Evolutionary conservation across 208 protist genomes (phyloP).

Genomic region (Trypanosoma boissoni): DNA sequence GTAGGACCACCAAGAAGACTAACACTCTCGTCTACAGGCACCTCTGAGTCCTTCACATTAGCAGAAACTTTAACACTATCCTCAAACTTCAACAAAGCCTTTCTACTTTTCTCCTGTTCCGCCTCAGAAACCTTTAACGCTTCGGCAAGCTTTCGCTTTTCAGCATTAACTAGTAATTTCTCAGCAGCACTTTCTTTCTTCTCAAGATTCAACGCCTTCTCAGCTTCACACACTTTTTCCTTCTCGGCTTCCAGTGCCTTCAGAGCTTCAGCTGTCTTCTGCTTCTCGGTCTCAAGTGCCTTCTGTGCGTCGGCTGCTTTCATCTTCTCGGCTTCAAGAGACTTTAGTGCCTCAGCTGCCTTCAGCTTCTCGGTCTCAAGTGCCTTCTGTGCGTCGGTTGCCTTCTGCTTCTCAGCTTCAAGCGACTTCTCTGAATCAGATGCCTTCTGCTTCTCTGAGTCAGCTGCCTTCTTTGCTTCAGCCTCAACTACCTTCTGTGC

Average conservation of each 20-base stretch:
- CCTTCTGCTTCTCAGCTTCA: background rate
- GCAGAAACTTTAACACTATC: background rate
- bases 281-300: conserved; percentile 1
- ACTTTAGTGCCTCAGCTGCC: background rate
- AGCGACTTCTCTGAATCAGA: background rate
- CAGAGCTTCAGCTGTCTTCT: conserved; percentile 2
- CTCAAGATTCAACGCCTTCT: conserved; percentile 6
- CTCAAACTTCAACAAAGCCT: background rate
- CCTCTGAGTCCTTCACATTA: background rate
- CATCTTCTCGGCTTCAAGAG: conserved; percentile 11
- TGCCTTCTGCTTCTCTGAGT: conserved; percentile 12
- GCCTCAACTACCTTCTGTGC: background rate
- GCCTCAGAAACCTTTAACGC: background rate
- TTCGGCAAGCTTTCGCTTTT: background rate
- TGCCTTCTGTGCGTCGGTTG: conserved; percentile 2
- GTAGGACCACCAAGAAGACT: no score
- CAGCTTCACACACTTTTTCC: background rate
- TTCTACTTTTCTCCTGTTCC: background rate
- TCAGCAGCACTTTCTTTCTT: background rate
- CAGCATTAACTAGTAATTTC: background rate
- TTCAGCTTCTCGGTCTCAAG: conserved; percentile 3
- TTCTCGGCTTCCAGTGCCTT: conserved; percentile 11
- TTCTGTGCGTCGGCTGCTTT: conserved; percentile 5
- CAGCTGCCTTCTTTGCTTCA: conserved; percentile 7
- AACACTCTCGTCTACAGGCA: no score